Conservation (phyloP, 495 filamentous ascomycete species). For the Monascus purpureus region DNA sequence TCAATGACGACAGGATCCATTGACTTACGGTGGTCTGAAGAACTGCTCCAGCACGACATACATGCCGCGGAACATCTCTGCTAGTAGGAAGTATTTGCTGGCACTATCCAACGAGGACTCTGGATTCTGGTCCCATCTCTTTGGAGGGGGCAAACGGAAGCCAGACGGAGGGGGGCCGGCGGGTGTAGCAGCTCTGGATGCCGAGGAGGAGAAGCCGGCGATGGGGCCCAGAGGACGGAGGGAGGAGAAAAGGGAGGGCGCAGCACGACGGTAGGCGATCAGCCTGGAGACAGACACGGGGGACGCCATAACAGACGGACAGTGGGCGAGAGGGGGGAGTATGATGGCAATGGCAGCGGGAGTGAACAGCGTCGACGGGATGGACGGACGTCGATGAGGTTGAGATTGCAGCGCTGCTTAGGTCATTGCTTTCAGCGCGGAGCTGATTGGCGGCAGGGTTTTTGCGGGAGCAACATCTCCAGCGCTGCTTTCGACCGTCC, state of each 20-base stretch:
- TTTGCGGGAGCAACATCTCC: conserved; percentile 16
- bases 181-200: conserved; percentile 49
- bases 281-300: conserved; percentile 38
- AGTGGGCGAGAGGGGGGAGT: conserved; percentile 7
- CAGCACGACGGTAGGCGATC: conserved; percentile 30
- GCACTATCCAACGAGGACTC: conserved; percentile 67
- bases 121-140: conserved; percentile 55
- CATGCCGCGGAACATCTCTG: conserved; percentile 94
- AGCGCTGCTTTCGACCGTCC: conserved; percentile 11
- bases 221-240: conserved; percentile 30
- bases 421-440: conserved; percentile 32
- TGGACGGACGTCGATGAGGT: too few species aligned
- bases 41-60: conserved; percentile 96
- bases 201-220: conserved; percentile 51
- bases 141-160: conserved; percentile 57
- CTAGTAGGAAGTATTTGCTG: conserved; percentile 85
- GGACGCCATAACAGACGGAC: conserved; percentile 34
- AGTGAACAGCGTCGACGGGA: too few species aligned
- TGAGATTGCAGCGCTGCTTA: conserved; percentile 27
- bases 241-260: conserved; percentile 17
- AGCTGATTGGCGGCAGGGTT: conserved; percentile 34
- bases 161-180: conserved; percentile 59
- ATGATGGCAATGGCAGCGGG: conserved; percentile 7
- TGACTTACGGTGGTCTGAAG: conserved; percentile 88
- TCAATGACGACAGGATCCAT: neutral